Evolutionary conservation across 1,139 yeast genomes (phyloP), one percentile per base, ranked within the genome.

Genomic region (Torulaspora globosa): DNA sequence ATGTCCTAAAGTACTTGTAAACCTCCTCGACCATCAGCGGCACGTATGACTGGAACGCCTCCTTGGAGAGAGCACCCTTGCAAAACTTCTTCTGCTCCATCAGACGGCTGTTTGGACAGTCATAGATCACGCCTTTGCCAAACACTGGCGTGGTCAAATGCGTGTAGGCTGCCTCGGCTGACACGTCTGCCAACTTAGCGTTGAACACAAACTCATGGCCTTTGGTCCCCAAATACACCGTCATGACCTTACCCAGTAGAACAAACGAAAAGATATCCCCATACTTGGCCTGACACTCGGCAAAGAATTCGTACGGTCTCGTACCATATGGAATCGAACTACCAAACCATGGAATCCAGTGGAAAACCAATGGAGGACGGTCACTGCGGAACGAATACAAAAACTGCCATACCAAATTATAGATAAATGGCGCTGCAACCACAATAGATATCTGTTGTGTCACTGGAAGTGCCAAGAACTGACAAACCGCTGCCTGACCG

Each of bases 31-130:
- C 79, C 59, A 92, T 88, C 67, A 83, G 74, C 44, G 98, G 98
- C 42, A 94, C 97, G 63, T 92, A 90, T 24, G 73, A 69, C 59
- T 79, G 78, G 73, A 92, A 94, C 2, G 95, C 81, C 41, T 88
- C 97, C 54, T 79, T 78, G 34, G 96, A 84, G 57, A 92, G 76
- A 15, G 97, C 95, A 49, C 79, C 77, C 71, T 92, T 92, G 54
- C 94, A 95, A 63, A 92, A 92, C 73, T 89, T 92, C 80, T 94
- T 92, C 70, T 92, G 98, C 68, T 92, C 98, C 98, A 92, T 94
- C 60, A 92, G 78, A 57, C 89, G 81, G 61, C 81, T 72, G 71
- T 94, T 94, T 52, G 98, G 89, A 70, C 97, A 92, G 70, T 92
- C 98, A 66, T 92, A 92, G 49, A 92, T 84, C 46, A 92, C 98